Evolutionary conservation across 202 grass and related monocot species (phyloP), one percentile per base, ranked within the genome.

Genomic region (Zoysia matrella): DNA sequence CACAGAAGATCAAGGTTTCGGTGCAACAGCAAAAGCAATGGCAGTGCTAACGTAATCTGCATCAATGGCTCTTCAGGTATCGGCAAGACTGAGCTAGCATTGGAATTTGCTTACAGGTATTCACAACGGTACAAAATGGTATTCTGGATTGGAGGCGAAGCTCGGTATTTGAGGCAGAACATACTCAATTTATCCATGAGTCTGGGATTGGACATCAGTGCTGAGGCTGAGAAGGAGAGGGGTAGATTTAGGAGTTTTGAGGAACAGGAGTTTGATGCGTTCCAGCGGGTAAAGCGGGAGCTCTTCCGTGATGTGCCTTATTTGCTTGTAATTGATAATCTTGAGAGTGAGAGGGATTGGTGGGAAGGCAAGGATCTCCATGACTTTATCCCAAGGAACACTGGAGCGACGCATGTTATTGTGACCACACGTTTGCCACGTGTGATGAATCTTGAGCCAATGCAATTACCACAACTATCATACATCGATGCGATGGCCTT

Each of bases 341-440:
- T 99, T 15, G 96, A 99, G 82, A 92, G 81, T 0, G 96, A 99
- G 83, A 93, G 78, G 72, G 96, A 99, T 52, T 99, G 96, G 96
- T 99, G 96, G 96, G 96, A 99, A 81, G 96, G 96, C 11, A 99
- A 96, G 78, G 91, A 99, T 61, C 93, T 99, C 58, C 91, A 99
- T 87, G 96, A 96, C 84, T 90, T 99, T 60, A 96, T 99, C 61
- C 91, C 93, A n/a, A 87, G 96, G 81, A 99, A 96, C 69, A 96
- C 93, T 0, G 96, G 96, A 11, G 87, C 96, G 12, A 96, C 91
- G 0, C 88, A 99, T 84, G 85, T 99, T 53, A 84, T 99, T 55
- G 13, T 99, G 55, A 99, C 96, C 3, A 99, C 91, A 3, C 67
- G 87, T 39, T 89, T 99, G 42, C 52, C 89, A 45, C 90, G 89